Percentiles rank a stretch among this genome's conserved stretches.
Evolutionary conservation across 1,139 yeast species (phyloP).

Genomic region (Geotrichum phurueaensis): DNA sequence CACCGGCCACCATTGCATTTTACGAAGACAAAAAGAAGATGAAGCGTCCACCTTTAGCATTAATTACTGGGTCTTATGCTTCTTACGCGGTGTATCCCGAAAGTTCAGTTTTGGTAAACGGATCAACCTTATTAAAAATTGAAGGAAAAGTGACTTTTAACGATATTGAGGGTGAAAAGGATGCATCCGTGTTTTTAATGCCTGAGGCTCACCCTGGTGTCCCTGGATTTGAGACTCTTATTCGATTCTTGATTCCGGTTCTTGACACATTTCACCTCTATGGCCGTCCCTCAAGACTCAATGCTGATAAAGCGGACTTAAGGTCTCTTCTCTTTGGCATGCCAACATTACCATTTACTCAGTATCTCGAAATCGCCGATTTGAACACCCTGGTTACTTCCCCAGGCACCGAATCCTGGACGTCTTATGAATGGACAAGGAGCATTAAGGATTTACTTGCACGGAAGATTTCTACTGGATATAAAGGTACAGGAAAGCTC

Average conservation of each 20-base stretch:
- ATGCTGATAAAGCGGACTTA: conserved; percentile 79
- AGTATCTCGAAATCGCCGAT: conserved; percentile 65
- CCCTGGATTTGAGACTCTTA: conserved; percentile 89
- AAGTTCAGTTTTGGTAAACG: conserved; percentile 69
- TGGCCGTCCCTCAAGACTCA: conserved; percentile 84
- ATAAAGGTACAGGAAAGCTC: conserved; percentile 47
- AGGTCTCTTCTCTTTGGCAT: conserved; percentile 80
- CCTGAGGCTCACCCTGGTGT: conserved; percentile 92
- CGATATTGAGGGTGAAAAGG: conserved; percentile 52
- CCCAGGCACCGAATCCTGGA: conserved; percentile 50
- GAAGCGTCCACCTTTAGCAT: conserved; percentile 76
- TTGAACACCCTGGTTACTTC: conserved; percentile 41
- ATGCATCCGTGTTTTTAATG: conserved; percentile 85
- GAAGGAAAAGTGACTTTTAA: conserved; percentile 75
- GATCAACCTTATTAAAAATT: conserved; percentile 78
- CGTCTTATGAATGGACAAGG: conserved; percentile 59
- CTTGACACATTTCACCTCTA: conserved; percentile 82
- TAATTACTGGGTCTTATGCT: conserved; percentile 60
- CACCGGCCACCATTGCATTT: conserved; percentile 37
- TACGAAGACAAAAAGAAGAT: conserved; percentile 40
- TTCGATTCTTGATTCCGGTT: conserved; percentile 77
- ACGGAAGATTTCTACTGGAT: conserved; percentile 63
- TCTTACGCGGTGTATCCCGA: conserved; percentile 95
- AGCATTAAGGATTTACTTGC: conserved; percentile 60
- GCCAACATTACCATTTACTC: conserved; percentile 84